Evolutionary conservation across 106 monocot genomes (phyloP).

Genomic region (Alisma plantagoaquatica): DNA sequence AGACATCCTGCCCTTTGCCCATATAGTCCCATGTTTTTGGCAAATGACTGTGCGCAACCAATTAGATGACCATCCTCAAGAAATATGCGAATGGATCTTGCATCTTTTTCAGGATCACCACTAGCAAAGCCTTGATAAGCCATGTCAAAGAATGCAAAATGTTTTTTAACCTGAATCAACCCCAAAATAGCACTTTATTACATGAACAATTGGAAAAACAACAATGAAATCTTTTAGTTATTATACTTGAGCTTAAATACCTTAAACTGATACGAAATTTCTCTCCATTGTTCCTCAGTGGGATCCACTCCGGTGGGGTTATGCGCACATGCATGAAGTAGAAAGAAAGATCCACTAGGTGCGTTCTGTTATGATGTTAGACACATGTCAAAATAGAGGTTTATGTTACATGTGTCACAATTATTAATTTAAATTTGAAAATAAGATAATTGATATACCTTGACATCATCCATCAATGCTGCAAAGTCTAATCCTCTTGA

Average conservation of each 20-base stretch:
- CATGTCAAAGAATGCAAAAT: constrained; percentile 99
- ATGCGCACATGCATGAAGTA: constrained; percentile 99
- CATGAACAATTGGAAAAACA: too few species aligned
- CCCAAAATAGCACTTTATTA: too few species aligned
- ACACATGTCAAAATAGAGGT: too few species aligned
- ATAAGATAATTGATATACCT: constrained; percentile 27
- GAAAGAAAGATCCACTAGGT: constrained; percentile 92
- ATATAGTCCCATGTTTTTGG: constrained; percentile 99
- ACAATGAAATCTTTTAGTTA: too few species aligned
- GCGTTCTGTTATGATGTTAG: constrained; percentile 63
- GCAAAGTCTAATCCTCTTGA: constrained; percentile 83
- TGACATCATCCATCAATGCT: constrained; percentile 79
- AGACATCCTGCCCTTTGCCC: constrained; percentile 95
- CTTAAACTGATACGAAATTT: constrained; percentile 97
- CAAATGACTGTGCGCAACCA: constrained; percentile 98
- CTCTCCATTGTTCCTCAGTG: constrained; percentile 94
- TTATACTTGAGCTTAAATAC: constrained; percentile 28
- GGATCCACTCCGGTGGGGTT: constrained; percentile 99
- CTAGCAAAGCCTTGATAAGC: constrained; percentile 99
- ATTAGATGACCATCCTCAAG: constrained; percentile 96
- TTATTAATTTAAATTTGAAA: not conserved
- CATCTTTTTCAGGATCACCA: constrained; percentile 94
- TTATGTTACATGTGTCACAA: too few species aligned
- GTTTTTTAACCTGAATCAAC: constrained; percentile 73
- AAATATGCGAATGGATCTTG: constrained; percentile 91